phyloP scores from a whole-genome alignment of 306 rosid genomes.

The Vigna hirtella region DNA sequence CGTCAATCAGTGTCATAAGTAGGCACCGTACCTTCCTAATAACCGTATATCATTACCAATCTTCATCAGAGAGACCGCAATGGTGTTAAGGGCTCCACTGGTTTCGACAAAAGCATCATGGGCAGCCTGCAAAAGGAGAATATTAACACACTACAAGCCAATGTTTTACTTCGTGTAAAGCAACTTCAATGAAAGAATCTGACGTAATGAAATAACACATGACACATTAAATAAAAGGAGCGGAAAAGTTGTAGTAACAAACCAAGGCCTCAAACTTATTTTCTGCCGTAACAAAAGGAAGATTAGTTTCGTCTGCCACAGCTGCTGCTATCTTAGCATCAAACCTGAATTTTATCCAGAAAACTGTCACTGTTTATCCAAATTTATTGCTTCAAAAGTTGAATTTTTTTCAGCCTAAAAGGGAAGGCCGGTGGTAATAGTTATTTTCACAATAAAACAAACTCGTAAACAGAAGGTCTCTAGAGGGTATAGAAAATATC shows the following conservation, averaged over 20 bases:
- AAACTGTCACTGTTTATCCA: slow-evolving; percentile 31
- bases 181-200: slow-evolving; percentile 36
- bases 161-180: slow-evolving; percentile 31
- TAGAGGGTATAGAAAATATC: slow-evolving; percentile 3
- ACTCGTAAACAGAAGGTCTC: slow-evolving; percentile 7
- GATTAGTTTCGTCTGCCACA: slow-evolving; percentile 88
- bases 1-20: neutral
- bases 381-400: slow-evolving; percentile 12
- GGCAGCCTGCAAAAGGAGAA: slow-evolving; percentile 78
- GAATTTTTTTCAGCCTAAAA: slow-evolving; percentile 30
- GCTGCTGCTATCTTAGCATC: slow-evolving; percentile 96
- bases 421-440: neutral
- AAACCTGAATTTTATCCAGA: slow-evolving; percentile 61
- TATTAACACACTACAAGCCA: slow-evolving; percentile 30
- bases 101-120: slow-evolving; percentile 97
- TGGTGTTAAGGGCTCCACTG: slow-evolving; percentile 91
- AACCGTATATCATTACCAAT: slow-evolving; percentile 93
- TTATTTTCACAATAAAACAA: slow-evolving; percentile 23
- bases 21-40: slow-evolving; percentile 80
- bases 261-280: slow-evolving; percentile 99
- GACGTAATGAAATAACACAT: slow-evolving; percentile 23
- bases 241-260: slow-evolving; percentile 47
- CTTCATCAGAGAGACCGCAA: slow-evolving; percentile 92
- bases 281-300: slow-evolving; percentile 93
- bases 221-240: slow-evolving; percentile 24